Evolutionary conservation across 805 yeast species (phyloP).

Genomic region (Zygosaccharomyces siamensis): DNA sequence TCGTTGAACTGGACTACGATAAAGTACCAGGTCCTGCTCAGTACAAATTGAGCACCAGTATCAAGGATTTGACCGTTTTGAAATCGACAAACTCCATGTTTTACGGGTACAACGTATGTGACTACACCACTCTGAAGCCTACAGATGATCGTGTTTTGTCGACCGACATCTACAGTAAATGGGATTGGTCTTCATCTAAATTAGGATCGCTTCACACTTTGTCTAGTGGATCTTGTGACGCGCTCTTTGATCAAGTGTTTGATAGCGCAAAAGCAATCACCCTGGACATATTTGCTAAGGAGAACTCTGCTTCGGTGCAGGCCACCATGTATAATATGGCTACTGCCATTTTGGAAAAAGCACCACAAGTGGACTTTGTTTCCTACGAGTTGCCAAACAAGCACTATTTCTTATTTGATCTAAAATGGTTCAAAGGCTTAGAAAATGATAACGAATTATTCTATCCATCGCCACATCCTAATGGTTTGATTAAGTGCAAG

Average conservation of each 20-base stretch:
- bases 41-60: slow-evolving; percentile 59
- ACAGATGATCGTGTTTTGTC: slow-evolving; percentile 81
- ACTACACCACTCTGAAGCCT: slow-evolving; percentile 81
- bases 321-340: slow-evolving; percentile 96
- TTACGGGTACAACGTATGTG: slow-evolving; percentile 80
- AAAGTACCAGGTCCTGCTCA: slow-evolving; percentile 43
- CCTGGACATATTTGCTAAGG: slow-evolving; percentile 71
- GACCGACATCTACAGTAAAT: slow-evolving; percentile 72
- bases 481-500: slow-evolving; percentile 83
- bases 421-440: slow-evolving; percentile 77
- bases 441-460: slow-evolving; percentile 75
- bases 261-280: slow-evolving; percentile 62
- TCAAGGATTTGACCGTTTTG: slow-evolving; percentile 75
- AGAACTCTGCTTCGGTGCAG: slow-evolving; percentile 90
- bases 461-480: slow-evolving; percentile 90
- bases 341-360: slow-evolving; percentile 56
- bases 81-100: slow-evolving; percentile 93
- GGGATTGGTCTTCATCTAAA: slow-evolving; percentile 57
- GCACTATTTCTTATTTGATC: slow-evolving; percentile 78
- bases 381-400: slow-evolving; percentile 82
- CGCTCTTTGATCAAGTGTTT: slow-evolving; percentile 62
- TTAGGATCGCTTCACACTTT: slow-evolving; percentile 49
- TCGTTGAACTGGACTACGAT: slow-evolving; percentile 48
- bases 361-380: slow-evolving; percentile 57
- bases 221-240: slow-evolving; percentile 48